Conservation (phyloP, 257 asterid species). For the Henckelia pumila region DNA sequence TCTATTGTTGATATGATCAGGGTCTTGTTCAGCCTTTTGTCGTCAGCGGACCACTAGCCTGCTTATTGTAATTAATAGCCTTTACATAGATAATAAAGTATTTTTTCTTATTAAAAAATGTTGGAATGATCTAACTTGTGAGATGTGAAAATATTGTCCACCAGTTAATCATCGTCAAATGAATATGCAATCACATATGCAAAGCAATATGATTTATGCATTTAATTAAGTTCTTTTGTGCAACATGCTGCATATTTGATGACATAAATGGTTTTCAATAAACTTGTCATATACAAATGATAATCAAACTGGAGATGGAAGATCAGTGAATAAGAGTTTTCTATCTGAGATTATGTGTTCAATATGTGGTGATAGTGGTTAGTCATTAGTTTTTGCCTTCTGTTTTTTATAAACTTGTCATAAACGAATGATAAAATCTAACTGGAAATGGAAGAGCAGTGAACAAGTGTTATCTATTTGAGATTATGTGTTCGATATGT, state of each 20-base stretch:
- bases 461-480: conserved; percentile 16
- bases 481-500: conserved; percentile 15
- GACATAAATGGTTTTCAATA: background rate
- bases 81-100: no score
- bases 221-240: no score
- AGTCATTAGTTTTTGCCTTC: conserved; percentile 24
- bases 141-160: background rate
- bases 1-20: no score
- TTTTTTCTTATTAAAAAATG: no score
- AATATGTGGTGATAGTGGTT: conserved; percentile 19
- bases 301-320: background rate
- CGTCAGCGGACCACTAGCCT: no score
- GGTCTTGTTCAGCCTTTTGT: no score
- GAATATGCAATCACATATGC: background rate
- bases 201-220: no score
- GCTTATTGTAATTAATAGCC: no score
- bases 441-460: conserved; percentile 12
- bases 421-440: background rate
- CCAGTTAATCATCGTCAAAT: background rate
- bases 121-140: background rate
- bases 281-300: background rate
- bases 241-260: no score
- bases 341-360: conserved; percentile 9
- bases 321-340: conserved; percentile 20
- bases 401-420: background rate